Conservation (phyloP, 495 filamentous ascomycete genomes). For the Penicillium robsamsonii region DNA sequence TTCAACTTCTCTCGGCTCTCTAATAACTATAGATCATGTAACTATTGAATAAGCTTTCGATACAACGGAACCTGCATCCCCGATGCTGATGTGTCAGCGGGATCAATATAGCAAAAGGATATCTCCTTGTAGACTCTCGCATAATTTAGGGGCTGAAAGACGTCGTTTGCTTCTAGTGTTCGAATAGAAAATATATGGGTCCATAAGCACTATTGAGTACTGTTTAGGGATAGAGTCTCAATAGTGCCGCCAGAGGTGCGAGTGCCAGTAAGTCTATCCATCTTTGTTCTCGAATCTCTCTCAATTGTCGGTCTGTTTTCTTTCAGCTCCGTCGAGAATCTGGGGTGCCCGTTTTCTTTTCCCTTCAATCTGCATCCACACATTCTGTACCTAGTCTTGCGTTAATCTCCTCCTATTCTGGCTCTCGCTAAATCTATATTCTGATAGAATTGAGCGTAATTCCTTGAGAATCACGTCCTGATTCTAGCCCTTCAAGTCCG, state of each 20-base stretch:
- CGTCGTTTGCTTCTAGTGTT: neutral
- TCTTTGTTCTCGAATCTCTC: neutral
- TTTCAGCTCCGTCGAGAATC: neutral
- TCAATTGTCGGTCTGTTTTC: neutral
- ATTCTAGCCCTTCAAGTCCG: neutral
- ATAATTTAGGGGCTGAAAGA: neutral
- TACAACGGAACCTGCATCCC: neutral
- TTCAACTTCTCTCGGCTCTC: neutral
- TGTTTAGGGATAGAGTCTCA: neutral
- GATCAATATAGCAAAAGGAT: neutral
- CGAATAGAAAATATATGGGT: neutral
- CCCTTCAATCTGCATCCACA: neutral
- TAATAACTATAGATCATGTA: neutral
- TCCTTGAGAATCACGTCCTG: neutral
- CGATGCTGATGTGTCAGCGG: neutral
- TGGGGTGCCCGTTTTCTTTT: neutral
- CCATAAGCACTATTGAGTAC: neutral
- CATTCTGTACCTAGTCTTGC: neutral
- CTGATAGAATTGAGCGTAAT: neutral
- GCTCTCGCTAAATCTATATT: neutral
- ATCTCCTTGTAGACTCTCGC: neutral
- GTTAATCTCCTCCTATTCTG: neutral
- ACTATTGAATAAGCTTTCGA: neutral
- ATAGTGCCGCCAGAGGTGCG: neutral
- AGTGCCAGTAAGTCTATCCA: neutral